Percentiles rank a stretch among this genome's conserved stretches.
phyloP scores from a whole-genome alignment of 495 filamentous ascomycete species.

The Penicillium coffeae region DNA sequence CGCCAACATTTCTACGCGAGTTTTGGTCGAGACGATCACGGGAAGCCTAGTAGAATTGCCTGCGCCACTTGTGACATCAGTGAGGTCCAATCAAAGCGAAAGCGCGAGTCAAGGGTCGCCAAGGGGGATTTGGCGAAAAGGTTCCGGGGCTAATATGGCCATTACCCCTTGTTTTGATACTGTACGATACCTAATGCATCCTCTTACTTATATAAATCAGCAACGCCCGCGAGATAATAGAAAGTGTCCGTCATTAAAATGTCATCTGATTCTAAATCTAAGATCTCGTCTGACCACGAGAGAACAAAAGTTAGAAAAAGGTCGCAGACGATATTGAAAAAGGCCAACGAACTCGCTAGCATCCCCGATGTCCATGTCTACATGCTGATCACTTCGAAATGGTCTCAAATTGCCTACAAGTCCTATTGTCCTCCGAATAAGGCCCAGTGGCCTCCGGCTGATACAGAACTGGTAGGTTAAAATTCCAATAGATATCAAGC shows the following conservation, averaged over 20 bases:
- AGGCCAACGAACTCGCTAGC: background rate
- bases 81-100: background rate
- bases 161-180: background rate
- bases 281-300: too few species aligned
- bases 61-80: conserved; percentile 11
- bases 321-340: background rate
- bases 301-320: background rate
- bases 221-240: too few species aligned
- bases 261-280: too few species aligned
- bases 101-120: background rate
- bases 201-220: too few species aligned
- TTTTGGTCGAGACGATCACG: conserved; percentile 16
- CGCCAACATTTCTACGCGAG: conserved; percentile 5
- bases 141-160: background rate
- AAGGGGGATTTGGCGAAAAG: background rate
- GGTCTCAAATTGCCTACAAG: background rate
- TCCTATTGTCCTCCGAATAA: background rate
- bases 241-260: too few species aligned
- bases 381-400: background rate
- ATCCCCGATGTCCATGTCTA: background rate
- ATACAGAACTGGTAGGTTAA: background rate
- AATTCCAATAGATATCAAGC: background rate
- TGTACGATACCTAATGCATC: too few species aligned
- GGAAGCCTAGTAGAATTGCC: background rate
- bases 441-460: background rate